Evolutionary conservation across 140 eudicot species (phyloP), one percentile per base, ranked within the genome.

Genomic region (Senecio squalidus): DNA sequence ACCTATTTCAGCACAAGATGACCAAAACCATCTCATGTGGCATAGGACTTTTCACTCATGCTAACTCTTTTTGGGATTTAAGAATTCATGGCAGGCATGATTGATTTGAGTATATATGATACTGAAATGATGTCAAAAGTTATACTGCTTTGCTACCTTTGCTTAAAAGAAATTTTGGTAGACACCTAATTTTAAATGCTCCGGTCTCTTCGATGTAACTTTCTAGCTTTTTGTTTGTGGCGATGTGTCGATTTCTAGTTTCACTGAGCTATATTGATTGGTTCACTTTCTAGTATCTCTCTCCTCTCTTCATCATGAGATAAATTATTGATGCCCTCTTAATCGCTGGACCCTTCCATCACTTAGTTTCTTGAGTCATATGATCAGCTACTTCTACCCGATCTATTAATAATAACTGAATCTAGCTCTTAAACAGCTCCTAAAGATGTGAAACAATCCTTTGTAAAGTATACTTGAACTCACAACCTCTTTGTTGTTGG

Each of bases 61-160:
- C 44, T 59, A 69, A 58, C 59, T 52, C 36, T 38, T 31, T 68
- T 24, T n/a, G 24, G n/a, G 46, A 17, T 69, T 48, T 29, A 68
- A 24, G 58, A 69, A 55, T 59, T 59, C 69, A 61, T 40, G 69
- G 56, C 64, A 70, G 63, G 45, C 62, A 60, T 70, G 75, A 69
- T 38, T 40, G 57, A 40, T n/a, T n/a, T n/a, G n/a, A n/a, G n/a
- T n/a, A n/a, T n/a, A 40, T 69, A 51, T 51, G 39, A 53, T 50
- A 50, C 58, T 67, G 54, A 45, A 67, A 55, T 67, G 73, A 67
- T 60, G 63, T 41, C 47, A 40, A 61, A 69, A 70, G 63, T 41
- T 21, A 15, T 39, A 34, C 4, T 50, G 16, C 56, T 60, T 39
- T 70, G 30, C 44, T 66, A 26, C 59, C 74, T 68, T 68, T 57